Conservation (phyloP, 2,329 filamentous ascomycete species). For the Torrubiella hemipterigena region DNA sequence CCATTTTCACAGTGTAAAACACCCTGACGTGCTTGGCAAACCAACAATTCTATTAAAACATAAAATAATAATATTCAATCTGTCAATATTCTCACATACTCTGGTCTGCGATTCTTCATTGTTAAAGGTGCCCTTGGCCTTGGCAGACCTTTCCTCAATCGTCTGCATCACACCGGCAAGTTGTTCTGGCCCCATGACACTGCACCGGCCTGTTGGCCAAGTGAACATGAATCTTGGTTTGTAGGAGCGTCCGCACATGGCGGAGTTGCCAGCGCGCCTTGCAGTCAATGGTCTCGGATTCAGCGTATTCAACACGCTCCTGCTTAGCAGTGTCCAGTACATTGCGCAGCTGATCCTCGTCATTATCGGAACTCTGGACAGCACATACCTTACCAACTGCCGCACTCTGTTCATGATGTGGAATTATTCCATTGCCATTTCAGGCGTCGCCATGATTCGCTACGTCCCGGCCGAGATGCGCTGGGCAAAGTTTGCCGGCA, state of each 20-base stretch:
- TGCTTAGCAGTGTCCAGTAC: conserved; percentile 10
- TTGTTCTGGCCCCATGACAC: conserved; percentile 14
- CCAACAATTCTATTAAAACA: too few relatives aligned
- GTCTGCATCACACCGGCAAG: conserved; percentile 13
- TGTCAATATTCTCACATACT: too few relatives aligned
- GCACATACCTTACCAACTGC: conserved; percentile 11
- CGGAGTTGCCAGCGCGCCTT: not conserved
- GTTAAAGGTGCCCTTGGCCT: conserved; percentile 14
- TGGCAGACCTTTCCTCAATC: conserved; percentile 5
- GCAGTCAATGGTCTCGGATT: conserved; percentile 15
- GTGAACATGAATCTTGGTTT: conserved; percentile 3
- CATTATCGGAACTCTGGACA: conserved; percentile 9
- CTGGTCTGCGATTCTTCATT: too few relatives aligned
- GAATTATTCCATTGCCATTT: conserved; percentile 8
- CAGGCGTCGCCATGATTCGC: conserved; percentile 13
- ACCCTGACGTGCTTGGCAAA: too few relatives aligned
- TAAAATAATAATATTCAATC: too few relatives aligned
- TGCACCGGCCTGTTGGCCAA: conserved; percentile 11
- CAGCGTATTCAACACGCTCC: conserved; percentile 9
- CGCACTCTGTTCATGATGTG: conserved; percentile 13
- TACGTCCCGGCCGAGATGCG: conserved; percentile 5
- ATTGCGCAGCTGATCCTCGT: conserved; percentile 12
- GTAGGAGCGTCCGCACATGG: not conserved
- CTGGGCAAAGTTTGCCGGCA: conserved; percentile 12
- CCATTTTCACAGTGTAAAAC: too few relatives aligned